Percentiles rank a stretch among this genome's conserved stretches.
phyloP scores from a whole-genome alignment of 1,284 basidiomycete species.

The Fomitopsis pinicola region DNA sequence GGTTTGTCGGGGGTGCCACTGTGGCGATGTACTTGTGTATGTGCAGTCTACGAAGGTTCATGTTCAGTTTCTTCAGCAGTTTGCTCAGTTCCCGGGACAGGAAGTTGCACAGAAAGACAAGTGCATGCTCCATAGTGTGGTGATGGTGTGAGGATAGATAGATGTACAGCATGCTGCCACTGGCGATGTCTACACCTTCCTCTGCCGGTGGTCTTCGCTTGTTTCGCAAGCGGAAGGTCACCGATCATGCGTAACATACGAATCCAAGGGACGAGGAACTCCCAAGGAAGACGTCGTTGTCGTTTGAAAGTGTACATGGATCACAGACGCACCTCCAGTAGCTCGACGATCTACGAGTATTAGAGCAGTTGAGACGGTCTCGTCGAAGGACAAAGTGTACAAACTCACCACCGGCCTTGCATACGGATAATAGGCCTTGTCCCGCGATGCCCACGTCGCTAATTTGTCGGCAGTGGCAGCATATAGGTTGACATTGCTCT shows the following conservation, averaged over 20 bases:
- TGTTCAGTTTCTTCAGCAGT: no score
- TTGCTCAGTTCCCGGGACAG: neutral
- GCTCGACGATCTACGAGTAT: constrained; percentile 13
- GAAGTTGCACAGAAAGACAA: neutral
- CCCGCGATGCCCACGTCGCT: constrained; percentile 12
- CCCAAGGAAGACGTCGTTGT: no score
- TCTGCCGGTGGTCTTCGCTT: no score
- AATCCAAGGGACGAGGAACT: no score
- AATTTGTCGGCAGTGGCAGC: constrained; percentile 15
- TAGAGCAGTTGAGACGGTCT: neutral
- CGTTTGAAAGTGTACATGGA: no score
- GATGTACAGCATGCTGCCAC: neutral
- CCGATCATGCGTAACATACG: no score
- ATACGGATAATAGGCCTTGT: constrained; percentile 19
- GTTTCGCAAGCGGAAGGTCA: no score
- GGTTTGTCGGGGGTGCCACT: constrained; percentile 3
- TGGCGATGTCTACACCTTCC: no score
- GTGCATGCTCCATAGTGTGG: neutral
- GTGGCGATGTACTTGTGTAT: constrained; percentile 10
- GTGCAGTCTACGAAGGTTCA: constrained; percentile 12
- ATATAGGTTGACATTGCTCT: constrained; percentile 9
- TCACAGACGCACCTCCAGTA: constrained; percentile 16
- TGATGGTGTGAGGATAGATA: neutral
- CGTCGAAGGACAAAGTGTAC: neutral
- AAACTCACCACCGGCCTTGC: constrained; percentile 16